A percentile compares a stretch with the other conserved stretches of the same genome.
Conservation (phyloP, 805 yeast genomes). For the Nakazawaea anatomiae region DNA sequence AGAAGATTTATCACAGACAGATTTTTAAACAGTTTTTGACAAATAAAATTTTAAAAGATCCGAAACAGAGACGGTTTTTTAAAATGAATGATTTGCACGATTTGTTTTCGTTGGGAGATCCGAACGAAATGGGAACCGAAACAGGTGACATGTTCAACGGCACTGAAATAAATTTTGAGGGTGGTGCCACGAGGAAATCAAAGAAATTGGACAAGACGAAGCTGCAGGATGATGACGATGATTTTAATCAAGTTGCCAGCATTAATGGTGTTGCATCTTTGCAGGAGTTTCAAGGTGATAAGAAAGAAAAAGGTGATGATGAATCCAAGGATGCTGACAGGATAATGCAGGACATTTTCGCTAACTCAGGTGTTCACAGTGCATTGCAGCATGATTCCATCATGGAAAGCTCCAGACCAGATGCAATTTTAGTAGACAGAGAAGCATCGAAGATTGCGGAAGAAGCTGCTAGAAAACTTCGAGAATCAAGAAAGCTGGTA, state of each 20-base stretch:
- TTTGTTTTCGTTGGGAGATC: conserved; percentile 79
- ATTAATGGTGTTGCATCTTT: conserved; percentile 71
- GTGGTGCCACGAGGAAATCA: conserved; percentile 28
- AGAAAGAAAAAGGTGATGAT: conserved; percentile 24
- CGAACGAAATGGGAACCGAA: conserved; percentile 57
- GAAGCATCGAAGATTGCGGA: conserved; percentile 58
- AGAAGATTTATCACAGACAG: conserved; percentile 93
- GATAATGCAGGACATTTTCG: conserved; percentile 70
- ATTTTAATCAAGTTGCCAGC: conserved; percentile 55
- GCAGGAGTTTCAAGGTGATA: conserved; percentile 54
- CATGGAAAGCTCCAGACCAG: conserved; percentile 49
- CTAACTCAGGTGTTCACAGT: conserved; percentile 66
- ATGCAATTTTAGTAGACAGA: conserved; percentile 46
- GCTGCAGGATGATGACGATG: conserved; percentile 48
- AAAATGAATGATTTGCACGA: conserved; percentile 90
- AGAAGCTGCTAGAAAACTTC: conserved; percentile 57
- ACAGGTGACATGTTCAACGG: conserved; percentile 60
- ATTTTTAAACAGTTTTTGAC: conserved; percentile 92
- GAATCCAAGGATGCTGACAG: conserved; percentile 45
- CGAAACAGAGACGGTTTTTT: conserved; percentile 89
- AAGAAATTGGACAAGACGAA: conserved; percentile 19
- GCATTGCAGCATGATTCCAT: conserved; percentile 76
- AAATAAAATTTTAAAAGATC: conserved; percentile 90
- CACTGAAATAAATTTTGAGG: conserved; percentile 31
- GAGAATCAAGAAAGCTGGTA: conserved; percentile 53